Conservation (phyloP, 192 early-diverging fungal species). For the Phycomyces blakesleeanus region DNA sequence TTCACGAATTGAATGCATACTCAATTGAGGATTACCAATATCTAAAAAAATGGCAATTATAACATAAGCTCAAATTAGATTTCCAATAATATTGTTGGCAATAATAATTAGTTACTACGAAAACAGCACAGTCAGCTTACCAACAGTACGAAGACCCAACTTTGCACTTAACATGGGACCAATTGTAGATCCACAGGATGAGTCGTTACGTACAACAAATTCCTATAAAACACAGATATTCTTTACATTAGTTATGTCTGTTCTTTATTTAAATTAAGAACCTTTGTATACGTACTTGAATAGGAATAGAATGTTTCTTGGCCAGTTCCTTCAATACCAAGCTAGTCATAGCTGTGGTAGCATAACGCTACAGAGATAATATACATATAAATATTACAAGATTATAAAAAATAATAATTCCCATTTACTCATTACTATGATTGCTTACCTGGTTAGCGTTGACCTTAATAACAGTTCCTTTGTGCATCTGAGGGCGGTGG, state of each 20-base stretch:
- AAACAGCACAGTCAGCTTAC: slow-evolving; percentile 37
- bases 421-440: too few relatives aligned
- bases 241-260: neutral
- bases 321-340: slow-evolving; percentile 76
- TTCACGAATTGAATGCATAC: slow-evolving; percentile 98
- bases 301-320: slow-evolving; percentile 67
- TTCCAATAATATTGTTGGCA: neutral
- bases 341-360: slow-evolving; percentile 70
- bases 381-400: neutral
- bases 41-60: slow-evolving; percentile 42
- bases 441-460: slow-evolving; percentile 93
- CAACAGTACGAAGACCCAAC: slow-evolving; percentile 91
- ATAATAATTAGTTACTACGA: too few relatives aligned
- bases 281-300: slow-evolving; percentile 56
- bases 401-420: too few relatives aligned
- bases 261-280: too few relatives aligned
- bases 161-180: slow-evolving; percentile 95
- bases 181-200: slow-evolving; percentile 93
- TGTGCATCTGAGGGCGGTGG: slow-evolving; percentile 88
- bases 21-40: slow-evolving; percentile 92
- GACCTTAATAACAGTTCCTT: slow-evolving; percentile 93
- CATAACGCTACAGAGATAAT: slow-evolving; percentile 53
- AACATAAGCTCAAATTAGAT: neutral
- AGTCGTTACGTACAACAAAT: slow-evolving; percentile 91
- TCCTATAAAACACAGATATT: slow-evolving; percentile 39